phyloP scores from a whole-genome alignment of 2,329 filamentous ascomycete species.

The Raffaelea deltoideospora region DNA sequence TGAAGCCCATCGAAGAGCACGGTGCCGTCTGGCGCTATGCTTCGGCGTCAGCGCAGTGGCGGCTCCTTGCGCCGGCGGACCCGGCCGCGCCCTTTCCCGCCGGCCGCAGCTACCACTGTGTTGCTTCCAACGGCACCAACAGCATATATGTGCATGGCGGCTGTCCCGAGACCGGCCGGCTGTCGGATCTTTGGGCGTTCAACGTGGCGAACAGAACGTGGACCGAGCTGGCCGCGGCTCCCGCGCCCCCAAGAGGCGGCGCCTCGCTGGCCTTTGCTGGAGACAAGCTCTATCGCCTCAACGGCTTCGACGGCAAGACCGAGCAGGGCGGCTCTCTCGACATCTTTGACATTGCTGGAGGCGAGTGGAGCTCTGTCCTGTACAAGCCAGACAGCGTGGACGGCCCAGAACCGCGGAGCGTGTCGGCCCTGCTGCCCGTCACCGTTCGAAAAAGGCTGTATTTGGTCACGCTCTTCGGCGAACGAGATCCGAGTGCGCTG shows the following conservation, averaged over 20 bases:
- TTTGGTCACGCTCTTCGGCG: conserved; percentile 24
- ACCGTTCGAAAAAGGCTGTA: conserved; percentile 9
- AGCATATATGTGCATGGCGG: conserved; percentile 46
- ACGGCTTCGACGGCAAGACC: conserved; percentile 45
- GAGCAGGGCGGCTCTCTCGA: conserved; percentile 46
- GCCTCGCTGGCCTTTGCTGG: conserved; percentile 26
- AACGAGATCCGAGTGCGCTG: conserved; percentile 20
- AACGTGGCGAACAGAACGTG: conserved; percentile 28
- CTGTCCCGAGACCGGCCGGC: conserved; percentile 38
- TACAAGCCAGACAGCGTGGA: conserved; percentile 14
- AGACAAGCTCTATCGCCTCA: conserved; percentile 40
- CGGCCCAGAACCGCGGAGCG: conserved; percentile 18
- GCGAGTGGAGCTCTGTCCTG: conserved; percentile 13
- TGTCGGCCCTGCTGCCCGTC: conserved; percentile 14
- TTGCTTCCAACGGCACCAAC: conserved; percentile 20
- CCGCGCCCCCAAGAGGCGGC: conserved; percentile 35
- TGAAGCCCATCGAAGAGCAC: conserved; percentile 43
- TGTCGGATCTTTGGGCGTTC: conserved; percentile 48
- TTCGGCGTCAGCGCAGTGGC: conserved; percentile 26
- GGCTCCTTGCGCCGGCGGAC: conserved; percentile 22
- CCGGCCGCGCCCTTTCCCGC: conserved; percentile 23
- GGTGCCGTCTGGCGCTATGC: conserved; percentile 43
- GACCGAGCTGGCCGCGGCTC: conserved; percentile 36
- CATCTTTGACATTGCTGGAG: conserved; percentile 17
- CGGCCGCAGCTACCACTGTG: conserved; percentile 41